Conservation (phyloP, 2,329 filamentous ascomycete species). For the Monosporascus sp. region DNA sequence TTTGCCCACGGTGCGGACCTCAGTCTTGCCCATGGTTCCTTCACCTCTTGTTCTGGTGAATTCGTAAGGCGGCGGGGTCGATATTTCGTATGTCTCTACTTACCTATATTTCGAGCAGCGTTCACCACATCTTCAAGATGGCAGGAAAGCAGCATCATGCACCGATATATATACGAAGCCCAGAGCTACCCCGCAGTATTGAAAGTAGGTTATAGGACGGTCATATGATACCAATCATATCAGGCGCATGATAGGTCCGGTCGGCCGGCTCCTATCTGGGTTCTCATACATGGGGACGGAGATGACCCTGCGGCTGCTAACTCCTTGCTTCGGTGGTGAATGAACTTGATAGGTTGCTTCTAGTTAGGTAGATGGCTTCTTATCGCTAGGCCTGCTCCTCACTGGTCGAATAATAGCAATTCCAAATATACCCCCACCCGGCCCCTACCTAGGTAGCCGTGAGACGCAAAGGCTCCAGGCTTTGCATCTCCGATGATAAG, state of each 20-base stretch:
- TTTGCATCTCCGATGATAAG: not conserved
- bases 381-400: not conserved
- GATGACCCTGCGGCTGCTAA: not conserved
- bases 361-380: not conserved
- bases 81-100: no score
- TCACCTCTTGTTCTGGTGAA: not conserved
- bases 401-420: not conserved
- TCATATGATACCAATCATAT: not conserved
- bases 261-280: not conserved
- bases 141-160: no score
- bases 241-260: not conserved
- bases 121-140: no score
- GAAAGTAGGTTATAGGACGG: no score
- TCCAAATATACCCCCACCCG: not conserved
- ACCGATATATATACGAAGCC: no score
- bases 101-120: no score
- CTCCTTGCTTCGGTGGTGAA: not conserved
- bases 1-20: slow-evolving; percentile 66
- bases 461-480: not conserved
- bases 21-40: slow-evolving; percentile 33
- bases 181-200: no score
- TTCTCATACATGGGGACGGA: not conserved
- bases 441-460: not conserved
- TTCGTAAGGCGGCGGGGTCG: not conserved
- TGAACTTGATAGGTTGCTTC: not conserved